Conservation (phyloP, 2,329 filamentous ascomycete species). For the Neofusicoccum sp. region DNA sequence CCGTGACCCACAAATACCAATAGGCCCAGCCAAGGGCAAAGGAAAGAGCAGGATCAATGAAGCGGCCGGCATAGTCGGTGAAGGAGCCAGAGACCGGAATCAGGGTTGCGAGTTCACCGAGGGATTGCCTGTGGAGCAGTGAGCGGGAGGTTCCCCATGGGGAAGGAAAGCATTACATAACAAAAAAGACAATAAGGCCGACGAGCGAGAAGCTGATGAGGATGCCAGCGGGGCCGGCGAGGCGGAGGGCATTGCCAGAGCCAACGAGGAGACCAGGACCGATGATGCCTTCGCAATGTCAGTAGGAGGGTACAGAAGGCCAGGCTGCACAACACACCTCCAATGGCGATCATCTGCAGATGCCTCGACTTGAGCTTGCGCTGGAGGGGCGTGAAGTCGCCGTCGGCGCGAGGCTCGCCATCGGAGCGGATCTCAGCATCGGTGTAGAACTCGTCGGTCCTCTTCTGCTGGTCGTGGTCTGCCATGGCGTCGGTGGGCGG, state of each 20-base stretch:
- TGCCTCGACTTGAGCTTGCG: conserved; percentile 25
- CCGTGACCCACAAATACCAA: conserved; percentile 48
- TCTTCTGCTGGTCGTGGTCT: neutral
- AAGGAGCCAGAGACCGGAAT: conserved; percentile 23
- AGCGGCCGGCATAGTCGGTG: conserved; percentile 23
- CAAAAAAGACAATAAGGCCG: conserved; percentile 24
- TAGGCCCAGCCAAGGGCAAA: conserved; percentile 25
- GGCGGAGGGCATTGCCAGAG: conserved; percentile 23
- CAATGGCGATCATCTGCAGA: conserved; percentile 28
- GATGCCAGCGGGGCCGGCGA: conserved; percentile 21
- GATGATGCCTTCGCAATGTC: conserved; percentile 20
- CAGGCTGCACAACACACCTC: conserved; percentile 18
- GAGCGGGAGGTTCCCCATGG: neutral
- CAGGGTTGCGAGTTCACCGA: conserved; percentile 23
- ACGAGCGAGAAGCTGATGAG: conserved; percentile 24
- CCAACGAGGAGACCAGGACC: conserved; percentile 23
- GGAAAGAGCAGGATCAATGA: conserved; percentile 21
- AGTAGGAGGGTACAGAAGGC: neutral
- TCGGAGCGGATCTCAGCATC: conserved; percentile 1
- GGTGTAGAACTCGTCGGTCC: neutral
- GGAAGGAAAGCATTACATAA: conserved; percentile 20
- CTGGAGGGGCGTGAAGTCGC: conserved; percentile 21
- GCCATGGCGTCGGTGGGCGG: neutral
- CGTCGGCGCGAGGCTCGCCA: neutral
- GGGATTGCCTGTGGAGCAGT: conserved; percentile 21